Conservation (phyloP, 176 grass and related monocot genomes). For the Carex kokanica region DNA sequence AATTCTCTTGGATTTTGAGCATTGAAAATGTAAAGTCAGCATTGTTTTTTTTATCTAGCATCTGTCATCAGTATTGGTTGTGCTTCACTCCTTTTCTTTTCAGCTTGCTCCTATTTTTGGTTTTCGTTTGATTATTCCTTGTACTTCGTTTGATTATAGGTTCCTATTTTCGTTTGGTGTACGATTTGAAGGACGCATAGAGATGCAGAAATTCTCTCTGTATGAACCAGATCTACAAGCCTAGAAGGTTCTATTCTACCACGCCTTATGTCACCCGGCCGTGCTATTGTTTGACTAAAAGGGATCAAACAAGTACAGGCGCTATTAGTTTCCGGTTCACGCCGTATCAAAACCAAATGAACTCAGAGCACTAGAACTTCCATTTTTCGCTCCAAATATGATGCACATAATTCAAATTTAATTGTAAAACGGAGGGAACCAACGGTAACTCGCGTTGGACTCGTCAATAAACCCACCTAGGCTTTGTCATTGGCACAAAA, state of each 20-base stretch:
- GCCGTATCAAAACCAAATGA: constrained; percentile 15
- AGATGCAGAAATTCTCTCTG: background rate
- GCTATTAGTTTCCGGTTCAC: too few relatives aligned
- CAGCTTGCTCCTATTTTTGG: background rate
- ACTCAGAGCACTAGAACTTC: constrained; percentile 1
- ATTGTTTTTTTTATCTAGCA: background rate
- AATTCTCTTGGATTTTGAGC: too few relatives aligned
- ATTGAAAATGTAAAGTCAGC: too few relatives aligned
- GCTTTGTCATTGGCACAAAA: background rate
- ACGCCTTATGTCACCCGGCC: background rate
- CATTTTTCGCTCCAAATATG: background rate
- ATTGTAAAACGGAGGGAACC: constrained; percentile 22
- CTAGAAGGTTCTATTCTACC: background rate
- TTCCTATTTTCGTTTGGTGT: background rate
- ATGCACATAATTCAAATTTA: constrained; percentile 23
- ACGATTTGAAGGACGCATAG: background rate
- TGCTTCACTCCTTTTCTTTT: background rate
- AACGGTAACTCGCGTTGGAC: background rate
- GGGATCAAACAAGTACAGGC: background rate
- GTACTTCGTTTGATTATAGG: background rate
- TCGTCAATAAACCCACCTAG: background rate
- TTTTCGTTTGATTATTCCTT: background rate
- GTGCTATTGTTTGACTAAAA: background rate
- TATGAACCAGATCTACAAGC: background rate
- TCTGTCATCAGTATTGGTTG: background rate